Percentiles rank a stretch among this genome's conserved stretches.
These are phyloP conservation scores for Xanthoparmelia taractica DNA, from an alignment of 495 filamentous ascomycete species.

Conservation along the genomic window DNA sequence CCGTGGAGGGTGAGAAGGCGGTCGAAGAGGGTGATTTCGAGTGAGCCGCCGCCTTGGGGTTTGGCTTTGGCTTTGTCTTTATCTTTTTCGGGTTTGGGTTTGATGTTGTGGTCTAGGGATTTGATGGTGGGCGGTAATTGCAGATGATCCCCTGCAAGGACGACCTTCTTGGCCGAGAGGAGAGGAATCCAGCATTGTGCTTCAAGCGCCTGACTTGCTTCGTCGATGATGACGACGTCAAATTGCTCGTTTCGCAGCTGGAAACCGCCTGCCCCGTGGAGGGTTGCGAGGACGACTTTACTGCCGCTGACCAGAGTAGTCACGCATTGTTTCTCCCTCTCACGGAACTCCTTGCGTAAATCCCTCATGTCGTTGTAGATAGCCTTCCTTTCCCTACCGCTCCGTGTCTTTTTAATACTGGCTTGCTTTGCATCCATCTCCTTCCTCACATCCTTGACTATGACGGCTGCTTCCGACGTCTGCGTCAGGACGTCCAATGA, in stretches of 20 bases:
- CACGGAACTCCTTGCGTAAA: constrained; percentile 79
- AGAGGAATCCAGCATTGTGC: constrained; percentile 98
- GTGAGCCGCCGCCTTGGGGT: constrained; percentile 41
- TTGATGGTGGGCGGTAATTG: constrained; percentile 95
- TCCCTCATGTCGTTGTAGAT: constrained; percentile 82
- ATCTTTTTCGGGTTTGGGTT: constrained; percentile 1
- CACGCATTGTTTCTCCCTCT: constrained; percentile 76
- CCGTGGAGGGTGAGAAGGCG: constrained; percentile 78
- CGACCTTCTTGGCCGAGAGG: constrained; percentile 68
- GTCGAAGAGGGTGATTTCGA: constrained; percentile 89
- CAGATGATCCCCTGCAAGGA: constrained; percentile 89
- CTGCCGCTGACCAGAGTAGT: constrained; percentile 63
- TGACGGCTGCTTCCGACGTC: constrained; percentile 78
- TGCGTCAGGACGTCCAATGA: constrained; percentile 89
- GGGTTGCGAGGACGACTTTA: constrained; percentile 82
- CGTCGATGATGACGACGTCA: constrained; percentile 91
- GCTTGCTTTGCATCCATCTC: constrained; percentile 93
- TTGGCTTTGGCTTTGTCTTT: constrained; percentile 23
- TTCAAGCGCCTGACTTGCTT: constrained; percentile 91
- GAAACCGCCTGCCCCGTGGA: constrained; percentile 85
- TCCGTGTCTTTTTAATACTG: constrained; percentile 77
- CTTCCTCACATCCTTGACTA: constrained; percentile 83
- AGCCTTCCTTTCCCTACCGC: constrained; percentile 66
- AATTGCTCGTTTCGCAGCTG: constrained; percentile 76
- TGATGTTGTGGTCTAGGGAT: constrained; percentile 35